Percentiles rank a stretch among this genome's conserved stretches.
Conservation (phyloP, 2,329 filamentous ascomycete genomes). For the Pseudocercospora pini-densiflorae region DNA sequence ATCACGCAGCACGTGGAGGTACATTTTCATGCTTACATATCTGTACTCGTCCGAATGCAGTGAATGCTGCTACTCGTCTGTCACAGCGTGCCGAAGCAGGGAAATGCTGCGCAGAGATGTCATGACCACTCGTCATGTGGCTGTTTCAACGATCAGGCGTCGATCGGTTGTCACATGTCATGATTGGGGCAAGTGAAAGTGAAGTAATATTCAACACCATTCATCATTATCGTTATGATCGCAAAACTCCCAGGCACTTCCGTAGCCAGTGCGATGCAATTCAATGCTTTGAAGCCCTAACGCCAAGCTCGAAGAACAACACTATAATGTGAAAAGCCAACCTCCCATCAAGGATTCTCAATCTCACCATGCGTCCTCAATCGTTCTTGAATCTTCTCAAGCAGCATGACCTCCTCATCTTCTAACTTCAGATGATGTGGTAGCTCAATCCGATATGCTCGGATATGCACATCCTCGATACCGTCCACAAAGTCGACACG, state of each 20-base stretch:
- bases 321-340: no score
- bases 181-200: neutral
- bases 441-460: constrained; percentile 38
- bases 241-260: neutral
- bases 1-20: neutral
- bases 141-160: neutral
- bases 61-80: constrained; percentile 1
- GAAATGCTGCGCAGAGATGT: neutral
- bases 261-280: neutral
- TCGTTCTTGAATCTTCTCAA: constrained; percentile 43
- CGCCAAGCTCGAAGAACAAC: constrained; percentile 2
- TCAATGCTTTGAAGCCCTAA: neutral
- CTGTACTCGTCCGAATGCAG: neutral
- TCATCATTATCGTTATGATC: neutral
- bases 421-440: constrained; percentile 44
- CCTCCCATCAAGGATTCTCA: constrained; percentile 1
- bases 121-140: neutral
- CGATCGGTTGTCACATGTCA: neutral
- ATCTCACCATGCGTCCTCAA: constrained; percentile 31
- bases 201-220: neutral
- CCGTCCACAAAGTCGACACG: constrained; percentile 25
- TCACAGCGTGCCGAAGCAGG: no score
- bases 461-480: constrained; percentile 39
- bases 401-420: constrained; percentile 41
- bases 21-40: neutral